A percentile compares a stretch with the other conserved stretches of the same genome.
phyloP scores from a whole-genome alignment of 2,329 filamentous ascomycete genomes.

The Cordyceps cateniannulata region DNA sequence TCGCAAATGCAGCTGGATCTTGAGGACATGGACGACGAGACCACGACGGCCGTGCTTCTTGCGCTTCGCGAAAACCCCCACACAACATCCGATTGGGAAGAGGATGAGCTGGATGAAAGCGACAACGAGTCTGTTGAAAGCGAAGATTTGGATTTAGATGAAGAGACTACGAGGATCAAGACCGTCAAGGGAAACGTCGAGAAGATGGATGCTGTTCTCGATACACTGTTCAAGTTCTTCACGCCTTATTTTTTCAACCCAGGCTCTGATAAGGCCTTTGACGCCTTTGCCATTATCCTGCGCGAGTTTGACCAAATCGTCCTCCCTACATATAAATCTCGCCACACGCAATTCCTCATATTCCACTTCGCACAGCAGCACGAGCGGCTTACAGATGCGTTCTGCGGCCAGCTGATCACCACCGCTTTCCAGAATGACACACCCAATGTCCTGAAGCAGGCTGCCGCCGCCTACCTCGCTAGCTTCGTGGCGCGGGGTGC shows the following conservation, averaged over 20 bases:
- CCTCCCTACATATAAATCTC: slow-evolving; percentile 82
- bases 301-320: slow-evolving; percentile 84
- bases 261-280: slow-evolving; percentile 60
- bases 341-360: slow-evolving; percentile 90
- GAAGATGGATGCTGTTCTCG: slow-evolving; percentile 87
- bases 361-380: slow-evolving; percentile 91
- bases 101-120: slow-evolving; percentile 49
- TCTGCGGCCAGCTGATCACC: slow-evolving; percentile 64
- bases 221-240: slow-evolving; percentile 81
- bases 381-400: slow-evolving; percentile 70
- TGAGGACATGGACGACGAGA: slow-evolving; percentile 85
- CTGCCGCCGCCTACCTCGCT: slow-evolving; percentile 84
- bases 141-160: slow-evolving; percentile 61
- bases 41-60: slow-evolving; percentile 65
- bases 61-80: slow-evolving; percentile 30
- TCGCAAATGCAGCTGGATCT: slow-evolving; percentile 91
- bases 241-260: slow-evolving; percentile 64
- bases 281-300: slow-evolving; percentile 71
- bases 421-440: slow-evolving; percentile 52
- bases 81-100: slow-evolving; percentile 33
- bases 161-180: slow-evolving; percentile 58
- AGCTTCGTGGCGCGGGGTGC: slow-evolving; percentile 91
- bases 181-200: slow-evolving; percentile 74
- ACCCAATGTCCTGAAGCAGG: slow-evolving; percentile 69
- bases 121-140: slow-evolving; percentile 65